Percentiles rank a stretch among this genome's conserved stretches.
Evolutionary conservation across 177 flowering plant species (phyloP).

Genomic region (Vitis hybrid): DNA sequence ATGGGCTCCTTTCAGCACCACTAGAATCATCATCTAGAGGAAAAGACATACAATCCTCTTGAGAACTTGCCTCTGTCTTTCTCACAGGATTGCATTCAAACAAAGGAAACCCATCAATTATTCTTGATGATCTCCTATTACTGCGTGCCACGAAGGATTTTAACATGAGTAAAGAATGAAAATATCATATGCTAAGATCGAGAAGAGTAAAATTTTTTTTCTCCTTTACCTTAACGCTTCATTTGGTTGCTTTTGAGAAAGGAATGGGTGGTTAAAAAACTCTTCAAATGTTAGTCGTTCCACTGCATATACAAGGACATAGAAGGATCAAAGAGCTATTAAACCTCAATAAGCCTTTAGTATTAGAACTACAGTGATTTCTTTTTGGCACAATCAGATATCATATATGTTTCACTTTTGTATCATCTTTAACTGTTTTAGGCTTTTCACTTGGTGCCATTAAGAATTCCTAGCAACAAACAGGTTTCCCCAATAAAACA

Average conservation of each 20-base stretch:
- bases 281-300: too few species aligned
- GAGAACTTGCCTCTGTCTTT: constrained; percentile 55
- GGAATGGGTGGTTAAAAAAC: too few species aligned
- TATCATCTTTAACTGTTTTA: too few species aligned
- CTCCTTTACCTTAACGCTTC: too few species aligned
- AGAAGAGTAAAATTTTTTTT: not conserved
- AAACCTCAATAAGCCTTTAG: too few species aligned
- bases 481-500: too few species aligned
- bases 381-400: constrained; percentile 28
- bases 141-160: constrained; percentile 28
- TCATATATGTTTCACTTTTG: constrained; percentile 27
- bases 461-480: too few species aligned
- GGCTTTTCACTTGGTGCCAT: constrained; percentile 13
- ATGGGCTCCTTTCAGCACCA: constrained; percentile 65
- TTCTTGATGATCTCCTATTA: constrained; percentile 29
- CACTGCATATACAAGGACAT: too few species aligned
- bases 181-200: constrained; percentile 1
- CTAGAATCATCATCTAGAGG: constrained; percentile 71
- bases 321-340: too few species aligned
- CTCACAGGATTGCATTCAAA: constrained; percentile 36
- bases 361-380: too few species aligned
- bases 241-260: too few species aligned
- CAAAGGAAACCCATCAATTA: constrained; percentile 35
- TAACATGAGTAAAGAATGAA: constrained; percentile 2
- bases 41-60: constrained; percentile 82